Conservation (phyloP, 2,329 filamentous ascomycete species). For the Dactylellina drechsleri region DNA sequence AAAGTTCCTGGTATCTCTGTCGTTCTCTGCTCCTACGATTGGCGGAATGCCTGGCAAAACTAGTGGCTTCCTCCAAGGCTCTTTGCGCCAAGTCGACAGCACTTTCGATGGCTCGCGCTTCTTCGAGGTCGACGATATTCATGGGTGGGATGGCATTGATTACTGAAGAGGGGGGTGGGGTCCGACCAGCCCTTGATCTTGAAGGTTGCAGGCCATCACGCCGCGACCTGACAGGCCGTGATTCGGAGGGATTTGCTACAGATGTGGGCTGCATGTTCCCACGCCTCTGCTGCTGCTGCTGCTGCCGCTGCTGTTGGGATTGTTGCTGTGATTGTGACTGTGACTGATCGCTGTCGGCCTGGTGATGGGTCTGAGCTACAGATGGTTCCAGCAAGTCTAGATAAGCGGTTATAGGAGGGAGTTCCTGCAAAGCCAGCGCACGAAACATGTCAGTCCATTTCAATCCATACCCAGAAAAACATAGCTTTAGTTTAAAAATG, state of each 20-base stretch:
- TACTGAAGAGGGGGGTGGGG: conserved; percentile 47
- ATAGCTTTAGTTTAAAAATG: too few species aligned
- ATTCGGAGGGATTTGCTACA: conserved; percentile 47
- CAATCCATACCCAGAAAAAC: conserved; percentile 31
- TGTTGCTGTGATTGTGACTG: conserved; percentile 31
- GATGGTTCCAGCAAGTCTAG: conserved; percentile 51
- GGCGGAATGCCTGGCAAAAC: conserved; percentile 51
- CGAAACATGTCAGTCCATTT: conserved; percentile 49
- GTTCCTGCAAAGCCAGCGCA: conserved; percentile 55
- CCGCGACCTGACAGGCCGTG: conserved; percentile 42
- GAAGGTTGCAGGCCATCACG: conserved; percentile 37
- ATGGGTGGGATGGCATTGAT: conserved; percentile 45
- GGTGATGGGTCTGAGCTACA: conserved; percentile 42
- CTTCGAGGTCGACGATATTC: conserved; percentile 41
- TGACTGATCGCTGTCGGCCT: conserved; percentile 36
- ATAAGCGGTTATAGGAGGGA: conserved; percentile 54
- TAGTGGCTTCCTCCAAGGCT: conserved; percentile 53
- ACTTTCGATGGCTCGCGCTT: conserved; percentile 38
- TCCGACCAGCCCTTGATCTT: conserved; percentile 40
- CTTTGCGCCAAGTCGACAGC: conserved; percentile 44
- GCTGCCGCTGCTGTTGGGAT: not conserved
- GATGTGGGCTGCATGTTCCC: conserved; percentile 48
- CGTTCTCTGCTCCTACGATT: conserved; percentile 56
- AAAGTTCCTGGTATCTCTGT: conserved; percentile 54
- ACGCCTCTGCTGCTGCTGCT: conserved; percentile 1